Evolutionary conservation across 139 green algal species (phyloP).

Genomic region (Chlorella sp.): DNA sequence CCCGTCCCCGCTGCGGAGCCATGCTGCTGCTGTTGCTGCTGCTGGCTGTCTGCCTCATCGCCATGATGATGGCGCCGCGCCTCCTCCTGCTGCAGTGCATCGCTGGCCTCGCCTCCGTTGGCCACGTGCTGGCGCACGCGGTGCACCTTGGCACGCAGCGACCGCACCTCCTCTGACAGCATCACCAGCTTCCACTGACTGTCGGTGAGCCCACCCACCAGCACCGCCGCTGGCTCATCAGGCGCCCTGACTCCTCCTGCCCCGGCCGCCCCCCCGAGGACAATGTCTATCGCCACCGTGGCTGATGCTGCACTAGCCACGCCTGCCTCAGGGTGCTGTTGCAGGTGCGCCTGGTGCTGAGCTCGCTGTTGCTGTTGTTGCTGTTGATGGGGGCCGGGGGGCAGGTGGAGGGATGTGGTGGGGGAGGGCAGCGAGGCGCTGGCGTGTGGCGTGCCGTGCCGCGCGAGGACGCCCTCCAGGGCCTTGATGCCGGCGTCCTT

Average conservation of each 20-base stretch:
- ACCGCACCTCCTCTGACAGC: constrained; percentile 10
- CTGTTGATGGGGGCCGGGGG: no score
- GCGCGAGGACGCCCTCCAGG: background rate
- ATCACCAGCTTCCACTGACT: constrained; percentile 29
- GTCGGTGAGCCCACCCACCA: constrained; percentile 11
- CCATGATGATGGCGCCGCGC: background rate
- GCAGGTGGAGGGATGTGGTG: background rate
- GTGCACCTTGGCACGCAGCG: background rate
- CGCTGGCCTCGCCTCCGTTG: no score
- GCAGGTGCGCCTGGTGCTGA: background rate
- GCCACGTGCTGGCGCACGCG: background rate
- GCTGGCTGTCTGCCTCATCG: background rate
- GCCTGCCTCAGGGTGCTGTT: no score
- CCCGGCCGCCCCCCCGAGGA: background rate
- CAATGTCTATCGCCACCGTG: background rate
- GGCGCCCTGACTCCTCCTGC: background rate
- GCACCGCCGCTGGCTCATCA: background rate
- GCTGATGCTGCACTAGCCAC: no score
- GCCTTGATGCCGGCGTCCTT: background rate
- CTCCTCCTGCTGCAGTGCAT: background rate
- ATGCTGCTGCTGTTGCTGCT: background rate
- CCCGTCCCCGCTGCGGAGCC: background rate
- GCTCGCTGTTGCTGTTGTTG: no score
- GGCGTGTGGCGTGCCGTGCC: background rate
- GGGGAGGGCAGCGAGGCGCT: background rate